A percentile compares a stretch with the other conserved stretches of the same genome.
Conservation (phyloP, 257 asterid genomes). For the Anisodus tanguticus region DNA sequence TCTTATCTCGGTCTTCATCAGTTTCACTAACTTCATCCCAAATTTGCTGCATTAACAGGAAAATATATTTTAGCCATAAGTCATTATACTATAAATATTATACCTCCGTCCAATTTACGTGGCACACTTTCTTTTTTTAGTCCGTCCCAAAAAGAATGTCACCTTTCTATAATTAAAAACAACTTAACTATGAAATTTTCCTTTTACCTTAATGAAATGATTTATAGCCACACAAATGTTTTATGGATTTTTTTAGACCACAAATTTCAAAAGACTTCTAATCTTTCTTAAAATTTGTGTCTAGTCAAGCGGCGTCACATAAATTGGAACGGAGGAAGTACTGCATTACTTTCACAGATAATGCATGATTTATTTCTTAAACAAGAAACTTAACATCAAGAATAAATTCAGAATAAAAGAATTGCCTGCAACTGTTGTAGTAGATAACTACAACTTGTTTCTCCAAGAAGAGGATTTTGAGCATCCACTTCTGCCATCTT, state of each 20-base stretch:
- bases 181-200: no score
- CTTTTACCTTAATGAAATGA: no score
- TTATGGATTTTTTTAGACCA: no score
- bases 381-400: constrained; percentile 15
- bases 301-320: no score
- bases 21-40: constrained; percentile 96
- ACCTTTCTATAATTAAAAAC: no score
- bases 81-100: neutral
- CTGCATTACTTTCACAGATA: neutral
- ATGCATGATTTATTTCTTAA: neutral
- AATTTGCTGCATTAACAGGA: constrained; percentile 60
- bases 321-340: no score
- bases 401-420: neutral
- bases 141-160: no score
- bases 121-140: no score
- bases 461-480: constrained; percentile 50
- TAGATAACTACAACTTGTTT: constrained; percentile 78
- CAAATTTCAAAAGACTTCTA: no score
- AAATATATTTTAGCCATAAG: constrained; percentile 1
- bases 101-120: no score
- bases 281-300: no score
- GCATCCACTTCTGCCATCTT: constrained; percentile 70
- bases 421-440: constrained; percentile 84
- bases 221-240: no score
- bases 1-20: constrained; percentile 75